A percentile compares a stretch with the other conserved stretches of the same genome.
phyloP scores from a whole-genome alignment of 2,329 filamentous ascomycete genomes.

The Coniochaeta ligniaria region DNA sequence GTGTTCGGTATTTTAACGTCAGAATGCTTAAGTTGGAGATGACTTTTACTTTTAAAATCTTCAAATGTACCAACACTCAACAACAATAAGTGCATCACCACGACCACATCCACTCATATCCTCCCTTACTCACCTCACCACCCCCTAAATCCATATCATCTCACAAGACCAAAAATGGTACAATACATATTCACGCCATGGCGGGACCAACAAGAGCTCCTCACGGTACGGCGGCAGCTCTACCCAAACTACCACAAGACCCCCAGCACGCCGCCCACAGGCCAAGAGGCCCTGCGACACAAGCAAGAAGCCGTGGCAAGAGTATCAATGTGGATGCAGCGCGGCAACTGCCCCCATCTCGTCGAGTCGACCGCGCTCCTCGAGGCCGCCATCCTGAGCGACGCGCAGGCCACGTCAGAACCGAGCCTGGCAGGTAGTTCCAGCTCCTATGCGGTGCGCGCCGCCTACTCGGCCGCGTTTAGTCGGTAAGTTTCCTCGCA shows the following conservation, averaged over 20 bases:
- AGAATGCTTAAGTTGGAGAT: background rate
- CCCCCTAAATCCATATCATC: background rate
- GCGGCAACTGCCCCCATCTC: slow-evolving; percentile 69
- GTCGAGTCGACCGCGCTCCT: slow-evolving; percentile 73
- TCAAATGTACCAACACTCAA: background rate
- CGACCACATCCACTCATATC: background rate
- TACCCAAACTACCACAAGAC: slow-evolving; percentile 35
- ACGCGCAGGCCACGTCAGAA: slow-evolving; percentile 29
- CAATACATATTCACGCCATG: slow-evolving; percentile 70
- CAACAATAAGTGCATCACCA: background rate
- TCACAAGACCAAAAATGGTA: slow-evolving; percentile 42
- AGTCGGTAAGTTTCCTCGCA: slow-evolving; percentile 58
- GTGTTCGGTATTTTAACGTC: background rate
- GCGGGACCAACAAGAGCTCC: slow-evolving; percentile 59
- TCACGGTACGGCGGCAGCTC: slow-evolving; percentile 57
- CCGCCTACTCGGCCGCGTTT: slow-evolving; percentile 69
- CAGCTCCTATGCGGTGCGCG: slow-evolving; percentile 49
- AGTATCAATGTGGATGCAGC: slow-evolving; percentile 63
- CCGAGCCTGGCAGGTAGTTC: background rate
- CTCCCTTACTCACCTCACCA: background rate
- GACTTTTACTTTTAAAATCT: background rate
- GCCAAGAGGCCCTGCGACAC: slow-evolving; percentile 5
- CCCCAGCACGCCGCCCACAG: background rate
- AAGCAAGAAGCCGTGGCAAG: slow-evolving; percentile 45
- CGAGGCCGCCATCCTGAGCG: slow-evolving; percentile 60